Evolutionary conservation across 1,284 basidiomycete genomes (phyloP).

Genomic region (Fomitopsis schrenkii): DNA sequence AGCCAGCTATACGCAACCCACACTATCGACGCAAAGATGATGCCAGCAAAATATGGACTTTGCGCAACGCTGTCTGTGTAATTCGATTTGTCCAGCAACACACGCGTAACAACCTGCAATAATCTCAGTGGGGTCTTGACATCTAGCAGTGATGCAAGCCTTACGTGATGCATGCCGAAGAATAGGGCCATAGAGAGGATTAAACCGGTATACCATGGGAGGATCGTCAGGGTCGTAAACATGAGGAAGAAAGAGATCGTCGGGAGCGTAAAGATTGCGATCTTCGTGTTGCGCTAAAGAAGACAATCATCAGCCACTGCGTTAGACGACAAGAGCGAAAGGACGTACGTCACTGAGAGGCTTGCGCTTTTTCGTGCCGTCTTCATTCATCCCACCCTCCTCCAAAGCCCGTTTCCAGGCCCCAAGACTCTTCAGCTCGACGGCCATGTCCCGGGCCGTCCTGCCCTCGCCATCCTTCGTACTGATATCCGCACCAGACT

Average conservation of each 20-base stretch:
- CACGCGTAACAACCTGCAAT: conserved; percentile 72
- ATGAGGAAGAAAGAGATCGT: conserved; percentile 77
- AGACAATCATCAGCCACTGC: conserved; percentile 3
- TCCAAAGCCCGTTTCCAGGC: conserved; percentile 87
- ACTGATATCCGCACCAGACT: conserved; percentile 80
- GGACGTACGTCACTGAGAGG: conserved; percentile 56
- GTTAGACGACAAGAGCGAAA: not conserved
- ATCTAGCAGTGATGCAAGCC: conserved; percentile 24
- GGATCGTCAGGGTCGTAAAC: conserved; percentile 75
- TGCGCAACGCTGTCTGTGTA: conserved; percentile 76
- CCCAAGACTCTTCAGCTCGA: conserved; percentile 85
- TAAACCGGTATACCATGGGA: conserved; percentile 89
- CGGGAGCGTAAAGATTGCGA: conserved; percentile 81
- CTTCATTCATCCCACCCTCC: conserved; percentile 78
- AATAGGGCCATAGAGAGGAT: conserved; percentile 82
- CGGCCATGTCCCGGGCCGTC: conserved; percentile 92
- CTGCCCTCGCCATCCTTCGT: conserved; percentile 84
- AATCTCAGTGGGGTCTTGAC: conserved; percentile 11
- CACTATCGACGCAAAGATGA: conserved; percentile 82
- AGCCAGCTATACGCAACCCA: conserved; percentile 89
- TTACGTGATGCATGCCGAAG: conserved; percentile 89
- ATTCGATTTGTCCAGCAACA: conserved; percentile 72
- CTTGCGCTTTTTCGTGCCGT: conserved; percentile 65
- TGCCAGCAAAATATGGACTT: conserved; percentile 89
- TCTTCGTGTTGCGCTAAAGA: conserved; percentile 69